phyloP scores from a whole-genome alignment of 768 basidiomycete species.

The Collybia mongolica region DNA sequence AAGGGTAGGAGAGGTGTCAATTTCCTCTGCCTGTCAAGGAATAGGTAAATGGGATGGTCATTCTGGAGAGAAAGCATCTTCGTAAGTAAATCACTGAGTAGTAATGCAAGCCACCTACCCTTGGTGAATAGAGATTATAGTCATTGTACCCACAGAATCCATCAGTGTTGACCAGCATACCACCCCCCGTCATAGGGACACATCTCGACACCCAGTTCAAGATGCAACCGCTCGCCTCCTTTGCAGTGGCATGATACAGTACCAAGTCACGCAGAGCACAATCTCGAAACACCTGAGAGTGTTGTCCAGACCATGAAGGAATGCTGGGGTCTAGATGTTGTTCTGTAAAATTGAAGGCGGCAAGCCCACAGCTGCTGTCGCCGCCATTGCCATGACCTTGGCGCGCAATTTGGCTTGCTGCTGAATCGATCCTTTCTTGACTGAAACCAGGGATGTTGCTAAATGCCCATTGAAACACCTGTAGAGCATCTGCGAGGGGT shows the following conservation, averaged over 20 bases:
- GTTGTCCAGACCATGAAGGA: slow-evolving; percentile 5
- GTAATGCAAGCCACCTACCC: slow-evolving; percentile 1
- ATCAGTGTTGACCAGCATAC: background rate
- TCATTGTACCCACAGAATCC: slow-evolving; percentile 12
- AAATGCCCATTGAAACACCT: slow-evolving; percentile 12
- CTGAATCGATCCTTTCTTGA: background rate
- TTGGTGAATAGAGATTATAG: slow-evolving; percentile 11
- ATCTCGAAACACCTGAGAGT: slow-evolving; percentile 11
- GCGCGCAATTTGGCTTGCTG: slow-evolving; percentile 4
- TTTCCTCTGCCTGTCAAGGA: background rate
- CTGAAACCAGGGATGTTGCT: slow-evolving; percentile 3
- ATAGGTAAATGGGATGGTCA: slow-evolving; percentile 8
- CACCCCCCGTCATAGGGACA: background rate
- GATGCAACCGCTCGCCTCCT: background rate
- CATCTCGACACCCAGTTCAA: slow-evolving; percentile 1
- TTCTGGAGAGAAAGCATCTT: background rate
- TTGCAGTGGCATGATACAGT: slow-evolving; percentile 5
- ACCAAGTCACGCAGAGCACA: slow-evolving; percentile 7
- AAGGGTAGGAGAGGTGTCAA: background rate
- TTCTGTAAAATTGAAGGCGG: slow-evolving; percentile 16
- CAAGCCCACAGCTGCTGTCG: slow-evolving; percentile 11
- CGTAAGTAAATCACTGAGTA: background rate
- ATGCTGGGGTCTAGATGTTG: background rate
- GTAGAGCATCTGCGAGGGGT: slow-evolving; percentile 2
- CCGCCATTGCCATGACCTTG: slow-evolving; percentile 5